Conservation (phyloP, 2,329 filamentous ascomycete genomes). For the Fusarium stilboides region DNA sequence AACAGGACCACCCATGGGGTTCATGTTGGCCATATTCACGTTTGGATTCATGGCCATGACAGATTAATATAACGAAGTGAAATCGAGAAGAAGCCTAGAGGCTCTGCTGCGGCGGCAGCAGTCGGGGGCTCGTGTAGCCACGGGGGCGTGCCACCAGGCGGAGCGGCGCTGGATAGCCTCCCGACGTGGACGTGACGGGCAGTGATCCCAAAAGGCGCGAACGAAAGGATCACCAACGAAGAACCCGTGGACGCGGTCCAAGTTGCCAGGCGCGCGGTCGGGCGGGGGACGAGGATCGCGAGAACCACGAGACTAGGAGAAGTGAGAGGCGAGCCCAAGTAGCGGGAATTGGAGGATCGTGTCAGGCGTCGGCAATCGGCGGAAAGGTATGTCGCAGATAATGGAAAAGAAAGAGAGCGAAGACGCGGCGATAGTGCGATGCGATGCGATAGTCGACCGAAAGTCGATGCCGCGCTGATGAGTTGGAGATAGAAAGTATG, state of each 20-base stretch:
- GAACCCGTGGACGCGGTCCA: constrained; percentile 47
- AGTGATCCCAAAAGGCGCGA: constrained; percentile 49
- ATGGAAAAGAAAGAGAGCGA: constrained; percentile 26
- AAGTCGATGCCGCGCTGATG: constrained; percentile 46
- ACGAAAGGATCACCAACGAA: constrained; percentile 28
- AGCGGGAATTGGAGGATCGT: constrained; percentile 44
- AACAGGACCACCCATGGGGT: constrained; percentile 77
- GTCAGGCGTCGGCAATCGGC: constrained; percentile 40
- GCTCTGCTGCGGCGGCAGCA: constrained; percentile 48
- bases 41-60: constrained; percentile 70
- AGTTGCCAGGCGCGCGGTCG: constrained; percentile 46
- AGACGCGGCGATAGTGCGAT: constrained; percentile 15
- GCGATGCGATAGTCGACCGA: constrained; percentile 43
- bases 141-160: constrained; percentile 54
- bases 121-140: constrained; percentile 52
- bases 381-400: constrained; percentile 30
- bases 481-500: constrained; percentile 40
- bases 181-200: constrained; percentile 54
- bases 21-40: constrained; percentile 78
- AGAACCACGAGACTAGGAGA: constrained; percentile 46
- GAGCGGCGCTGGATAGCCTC: constrained; percentile 53
- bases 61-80: constrained; percentile 40
- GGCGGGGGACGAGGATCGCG: constrained; percentile 44
- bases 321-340: constrained; percentile 35
- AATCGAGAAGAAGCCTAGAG: constrained; percentile 42